A percentile compares a stretch with the other conserved stretches of the same genome.
These are phyloP conservation scores for Lentinula edodes DNA, from an alignment of 768 basidiomycete species.

Conservation along the genomic window DNA sequence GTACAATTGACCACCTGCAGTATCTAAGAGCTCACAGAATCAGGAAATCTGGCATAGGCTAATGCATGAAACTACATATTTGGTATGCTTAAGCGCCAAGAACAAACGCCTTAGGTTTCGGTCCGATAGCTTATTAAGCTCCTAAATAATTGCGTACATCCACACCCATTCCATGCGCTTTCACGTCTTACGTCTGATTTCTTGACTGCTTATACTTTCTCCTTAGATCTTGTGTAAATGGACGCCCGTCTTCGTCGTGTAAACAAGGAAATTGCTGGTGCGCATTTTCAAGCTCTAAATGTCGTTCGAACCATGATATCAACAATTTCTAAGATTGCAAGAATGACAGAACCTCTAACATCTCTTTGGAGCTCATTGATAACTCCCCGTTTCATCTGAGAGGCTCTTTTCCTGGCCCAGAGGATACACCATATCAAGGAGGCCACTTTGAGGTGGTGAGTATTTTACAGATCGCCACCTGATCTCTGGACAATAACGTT, in stretches of 20 bases:
- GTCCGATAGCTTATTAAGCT: no score
- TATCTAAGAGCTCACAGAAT: no score
- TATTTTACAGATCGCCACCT: slow-evolving; percentile 10
- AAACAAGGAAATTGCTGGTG: slow-evolving; percentile 90
- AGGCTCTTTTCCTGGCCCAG: slow-evolving; percentile 87
- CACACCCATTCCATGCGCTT: no score
- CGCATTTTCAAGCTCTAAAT: not conserved
- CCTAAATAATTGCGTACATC: no score
- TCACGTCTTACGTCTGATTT: not conserved
- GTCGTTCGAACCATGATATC: not conserved
- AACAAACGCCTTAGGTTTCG: no score
- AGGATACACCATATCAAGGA: slow-evolving; percentile 90
- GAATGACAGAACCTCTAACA: slow-evolving; percentile 87
- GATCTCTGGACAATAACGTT: not conserved
- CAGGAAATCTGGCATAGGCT: no score
- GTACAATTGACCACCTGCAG: no score
- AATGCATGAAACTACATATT: no score
- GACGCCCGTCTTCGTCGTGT: slow-evolving; percentile 88
- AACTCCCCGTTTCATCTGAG: slow-evolving; percentile 88
- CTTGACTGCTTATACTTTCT: not conserved
- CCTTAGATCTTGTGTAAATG: slow-evolving; percentile 33
- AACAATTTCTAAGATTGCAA: slow-evolving; percentile 66
- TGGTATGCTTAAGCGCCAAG: no score
- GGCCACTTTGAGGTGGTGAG: slow-evolving; percentile 88
- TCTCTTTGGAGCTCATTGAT: slow-evolving; percentile 83